Evolutionary conservation across 1,284 basidiomycete species (phyloP), one percentile per base, ranked within the genome.

Genomic region (Moniliophthora roreri): DNA sequence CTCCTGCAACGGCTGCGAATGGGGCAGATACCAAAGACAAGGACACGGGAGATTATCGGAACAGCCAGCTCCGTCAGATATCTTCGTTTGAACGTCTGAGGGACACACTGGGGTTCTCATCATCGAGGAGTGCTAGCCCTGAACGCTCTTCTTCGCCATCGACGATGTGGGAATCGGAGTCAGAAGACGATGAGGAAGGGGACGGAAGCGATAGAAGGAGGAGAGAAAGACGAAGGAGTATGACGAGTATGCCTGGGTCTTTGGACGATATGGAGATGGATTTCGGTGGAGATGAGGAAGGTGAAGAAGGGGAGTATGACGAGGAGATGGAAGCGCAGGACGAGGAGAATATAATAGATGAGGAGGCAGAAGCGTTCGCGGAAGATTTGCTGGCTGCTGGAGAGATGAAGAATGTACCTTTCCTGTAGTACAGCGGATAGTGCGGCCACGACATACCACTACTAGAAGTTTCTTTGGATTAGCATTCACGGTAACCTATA

Each of bases 351-450:
- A 46, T 41, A 11, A 64, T 68, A 7, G 69, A 73, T 37, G 76
- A 77, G 20, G 78, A 77, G 44, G 79, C 80, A 53, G 78, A 83
- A 54, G 80, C 79, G 16, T 88, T 92, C 63, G 89, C 91, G 63
- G 89, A 93, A 61, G 90, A 92, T 66, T 71, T 93, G 54, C 71
- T 90, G 44, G 89, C 88, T 38, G 81, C 88, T 11, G 90, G 86
- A 15, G 89, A 92, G 75, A 93, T 93, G 91, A 81, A 84, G 72
- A 86, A 87, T 63, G 87, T 92, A 21, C 89, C 89, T 20, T 93
- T 89, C 69, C 69, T 87, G 65, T 88, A 66, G 28, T 32, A 11
- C 20, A n/a, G n/a, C n/a, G n/a, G n/a, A n/a, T n/a, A n/a, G n/a
- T n/a, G n/a, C n/a, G n/a, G n/a, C n/a, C n/a, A n/a, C n/a, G n/a